Percentiles rank a stretch among this genome's conserved stretches.
Conservation (phyloP, 208 protist species). For the Leishmania arabica region DNA sequence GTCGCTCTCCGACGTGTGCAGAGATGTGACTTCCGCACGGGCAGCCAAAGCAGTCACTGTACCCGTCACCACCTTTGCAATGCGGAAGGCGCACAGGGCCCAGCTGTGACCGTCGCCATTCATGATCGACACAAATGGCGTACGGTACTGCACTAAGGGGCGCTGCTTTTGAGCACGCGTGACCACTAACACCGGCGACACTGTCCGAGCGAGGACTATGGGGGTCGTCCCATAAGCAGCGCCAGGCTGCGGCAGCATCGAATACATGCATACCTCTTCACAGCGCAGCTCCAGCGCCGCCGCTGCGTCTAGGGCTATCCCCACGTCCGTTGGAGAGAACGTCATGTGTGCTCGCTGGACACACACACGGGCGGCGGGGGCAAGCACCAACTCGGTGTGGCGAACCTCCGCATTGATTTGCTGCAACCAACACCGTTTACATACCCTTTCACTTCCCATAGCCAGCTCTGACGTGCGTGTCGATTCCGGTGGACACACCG, state of each 20-base stretch:
- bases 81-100: conserved; percentile 11
- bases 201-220: background rate
- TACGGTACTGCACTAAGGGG: background rate
- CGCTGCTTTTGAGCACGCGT: background rate
- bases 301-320: background rate
- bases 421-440: background rate
- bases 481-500: too few relatives aligned
- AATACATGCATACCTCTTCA: background rate
- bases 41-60: background rate
- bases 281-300: background rate
- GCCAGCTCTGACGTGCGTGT: background rate
- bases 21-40: background rate
- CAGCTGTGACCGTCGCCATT: conserved; percentile 23
- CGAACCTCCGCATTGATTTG: background rate
- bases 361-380: background rate
- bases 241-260: background rate
- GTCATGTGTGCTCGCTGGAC: background rate
- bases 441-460: background rate
- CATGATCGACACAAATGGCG: background rate
- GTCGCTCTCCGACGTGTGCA: background rate
- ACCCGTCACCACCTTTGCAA: background rate
- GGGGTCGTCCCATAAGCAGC: too few relatives aligned
- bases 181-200: background rate
- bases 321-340: background rate
- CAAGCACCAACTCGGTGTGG: background rate